Conservation (phyloP, 371 early-diverging fungal genomes). For the Apophysomyces elegans region DNA sequence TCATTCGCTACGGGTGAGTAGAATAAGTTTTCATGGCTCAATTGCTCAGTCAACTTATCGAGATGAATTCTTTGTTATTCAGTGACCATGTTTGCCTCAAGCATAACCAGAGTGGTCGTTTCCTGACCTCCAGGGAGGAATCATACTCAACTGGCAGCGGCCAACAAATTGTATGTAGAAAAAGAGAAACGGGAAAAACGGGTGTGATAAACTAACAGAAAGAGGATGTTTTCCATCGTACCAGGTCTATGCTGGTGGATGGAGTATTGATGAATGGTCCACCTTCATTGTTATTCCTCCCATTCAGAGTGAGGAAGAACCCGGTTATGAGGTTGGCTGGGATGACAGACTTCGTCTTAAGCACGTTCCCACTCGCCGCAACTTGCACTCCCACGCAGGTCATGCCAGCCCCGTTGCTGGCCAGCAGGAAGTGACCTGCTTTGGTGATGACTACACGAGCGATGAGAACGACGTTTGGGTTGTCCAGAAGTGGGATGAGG, state of each 20-base stretch:
- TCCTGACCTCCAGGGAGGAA: slow-evolving; percentile 42
- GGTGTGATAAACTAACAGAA: background rate
- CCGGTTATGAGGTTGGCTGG: slow-evolving; percentile 52
- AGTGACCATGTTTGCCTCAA: slow-evolving; percentile 54
- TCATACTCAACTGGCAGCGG: slow-evolving; percentile 52
- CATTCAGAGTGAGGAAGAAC: slow-evolving; percentile 28
- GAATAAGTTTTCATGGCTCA: background rate
- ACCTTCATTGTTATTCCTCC: slow-evolving; percentile 62
- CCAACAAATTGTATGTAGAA: slow-evolving; percentile 47
- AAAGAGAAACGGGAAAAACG: background rate
- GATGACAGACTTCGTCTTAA: slow-evolving; percentile 60
- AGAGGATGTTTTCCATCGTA: slow-evolving; percentile 43
- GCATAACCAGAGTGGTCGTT: slow-evolving; percentile 61
- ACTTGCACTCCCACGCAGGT: slow-evolving; percentile 64
- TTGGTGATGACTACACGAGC: slow-evolving; percentile 45
- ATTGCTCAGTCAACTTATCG: too few species aligned
- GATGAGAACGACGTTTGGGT: slow-evolving; percentile 71
- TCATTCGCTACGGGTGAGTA: slow-evolving; percentile 5
- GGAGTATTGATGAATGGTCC: slow-evolving; percentile 42
- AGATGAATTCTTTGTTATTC: background rate
- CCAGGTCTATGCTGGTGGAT: slow-evolving; percentile 50
- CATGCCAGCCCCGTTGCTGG: slow-evolving; percentile 51
- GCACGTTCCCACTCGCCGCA: slow-evolving; percentile 50
- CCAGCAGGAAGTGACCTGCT: slow-evolving; percentile 68
- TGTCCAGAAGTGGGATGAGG: slow-evolving; percentile 54